phyloP scores from a whole-genome alignment of 2,329 filamentous ascomycete genomes.

The Fusarium sulawesiense region DNA sequence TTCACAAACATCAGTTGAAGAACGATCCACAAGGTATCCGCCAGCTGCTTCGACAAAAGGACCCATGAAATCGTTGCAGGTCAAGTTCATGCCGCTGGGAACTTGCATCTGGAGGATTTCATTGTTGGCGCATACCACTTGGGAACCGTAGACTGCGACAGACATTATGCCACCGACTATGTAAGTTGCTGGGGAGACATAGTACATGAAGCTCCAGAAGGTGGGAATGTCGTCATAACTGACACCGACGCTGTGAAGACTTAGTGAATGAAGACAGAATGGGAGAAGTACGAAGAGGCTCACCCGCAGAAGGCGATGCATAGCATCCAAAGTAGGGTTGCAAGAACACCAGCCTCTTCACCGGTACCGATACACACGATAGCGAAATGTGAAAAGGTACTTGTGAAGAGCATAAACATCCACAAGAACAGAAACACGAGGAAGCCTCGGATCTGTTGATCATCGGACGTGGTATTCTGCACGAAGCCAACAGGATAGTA shows the following conservation, averaged over 20 bases:
- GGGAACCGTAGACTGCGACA: constrained; percentile 36
- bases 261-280: constrained; percentile 29
- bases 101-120: constrained; percentile 69
- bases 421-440: constrained; percentile 42
- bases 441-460: constrained; percentile 41
- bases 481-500: constrained; percentile 47
- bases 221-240: constrained; percentile 66
- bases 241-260: constrained; percentile 65
- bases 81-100: constrained; percentile 57
- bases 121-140: constrained; percentile 41
- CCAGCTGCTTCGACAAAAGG: constrained; percentile 56
- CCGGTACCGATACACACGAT: constrained; percentile 40
- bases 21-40: constrained; percentile 60
- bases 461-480: constrained; percentile 38
- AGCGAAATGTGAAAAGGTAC: constrained; percentile 43
- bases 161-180: constrained; percentile 70
- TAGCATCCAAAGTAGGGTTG: constrained; percentile 55
- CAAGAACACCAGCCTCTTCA: constrained; percentile 42
- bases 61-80: constrained; percentile 63
- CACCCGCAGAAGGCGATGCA: constrained; percentile 46
- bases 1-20: constrained; percentile 56
- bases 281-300: constrained; percentile 45
- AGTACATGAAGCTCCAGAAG: constrained; percentile 80
- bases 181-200: constrained; percentile 76
- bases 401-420: constrained; percentile 45